phyloP scores from a whole-genome alignment of 2,329 filamentous ascomycete genomes.

The Chrysoporthe deuterocubensis region DNA sequence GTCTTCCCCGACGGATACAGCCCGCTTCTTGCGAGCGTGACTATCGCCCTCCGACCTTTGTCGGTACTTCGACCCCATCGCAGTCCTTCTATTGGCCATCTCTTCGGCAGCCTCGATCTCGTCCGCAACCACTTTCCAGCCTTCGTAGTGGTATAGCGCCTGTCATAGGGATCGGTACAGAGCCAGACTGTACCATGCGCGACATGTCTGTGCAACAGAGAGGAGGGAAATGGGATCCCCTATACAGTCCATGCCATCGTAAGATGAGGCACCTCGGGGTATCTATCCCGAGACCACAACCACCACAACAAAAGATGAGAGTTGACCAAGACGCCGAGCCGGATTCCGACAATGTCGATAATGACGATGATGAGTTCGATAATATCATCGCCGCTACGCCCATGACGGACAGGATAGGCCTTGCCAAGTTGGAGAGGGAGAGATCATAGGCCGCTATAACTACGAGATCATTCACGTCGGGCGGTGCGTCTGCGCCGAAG shows the following conservation, averaged over 20 bases:
- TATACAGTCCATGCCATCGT: too few relatives aligned
- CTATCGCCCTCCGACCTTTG: conserved; percentile 51
- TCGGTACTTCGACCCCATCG: conserved; percentile 47
- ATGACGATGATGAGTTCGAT: conserved; percentile 81
- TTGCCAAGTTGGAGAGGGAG: conserved; percentile 61
- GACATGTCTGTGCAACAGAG: conserved; percentile 76
- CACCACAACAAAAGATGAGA: conserved; percentile 64
- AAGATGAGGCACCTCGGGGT: too few relatives aligned
- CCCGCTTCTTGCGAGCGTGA: conserved; percentile 59
- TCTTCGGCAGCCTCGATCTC: conserved; percentile 72
- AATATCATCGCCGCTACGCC: conserved; percentile 91
- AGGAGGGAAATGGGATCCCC: conserved; percentile 76
- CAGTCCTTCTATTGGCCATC: conserved; percentile 51
- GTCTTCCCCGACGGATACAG: conserved; percentile 52
- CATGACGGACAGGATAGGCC: conserved; percentile 81
- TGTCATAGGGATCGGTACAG: conserved; percentile 88
- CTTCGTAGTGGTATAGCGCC: conserved; percentile 79
- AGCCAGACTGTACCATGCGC: conserved; percentile 79
- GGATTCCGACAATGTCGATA: conserved; percentile 52
- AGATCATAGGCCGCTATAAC: conserved; percentile 52
- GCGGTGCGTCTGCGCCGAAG: conserved; percentile 51
- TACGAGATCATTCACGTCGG: conserved; percentile 57
- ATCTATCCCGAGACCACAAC: conserved; percentile 59
- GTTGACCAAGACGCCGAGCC: conserved; percentile 69
- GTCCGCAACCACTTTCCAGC: conserved; percentile 74